Percentiles rank a stretch among this genome's conserved stretches.
phyloP scores from a whole-genome alignment of 208 protist species.

The Balamuthia mandrillaris region DNA sequence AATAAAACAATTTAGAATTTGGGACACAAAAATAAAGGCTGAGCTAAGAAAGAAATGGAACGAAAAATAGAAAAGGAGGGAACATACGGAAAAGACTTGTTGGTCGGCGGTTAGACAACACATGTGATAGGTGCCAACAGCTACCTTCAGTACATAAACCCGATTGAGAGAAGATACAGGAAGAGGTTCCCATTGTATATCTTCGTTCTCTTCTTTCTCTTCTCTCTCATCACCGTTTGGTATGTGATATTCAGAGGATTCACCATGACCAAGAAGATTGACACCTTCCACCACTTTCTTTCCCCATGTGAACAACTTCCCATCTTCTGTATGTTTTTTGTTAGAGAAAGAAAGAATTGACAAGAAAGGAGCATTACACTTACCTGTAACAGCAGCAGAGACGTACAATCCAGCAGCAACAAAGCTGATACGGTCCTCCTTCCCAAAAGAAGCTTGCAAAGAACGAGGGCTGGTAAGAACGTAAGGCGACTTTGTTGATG shows the following conservation, averaged over 20 bases:
- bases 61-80: not conserved
- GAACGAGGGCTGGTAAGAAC: too few relatives aligned
- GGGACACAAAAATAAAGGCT: not conserved
- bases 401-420: too few relatives aligned
- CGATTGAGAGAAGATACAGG: not conserved
- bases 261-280: not conserved
- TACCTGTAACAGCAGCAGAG: too few relatives aligned
- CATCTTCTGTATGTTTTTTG: slow-evolving; percentile 3
- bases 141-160: not conserved
- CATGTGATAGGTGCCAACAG: not conserved
- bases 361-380: too few relatives aligned
- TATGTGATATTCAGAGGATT: not conserved
- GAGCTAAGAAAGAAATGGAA: not conserved
- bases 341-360: too few relatives aligned
- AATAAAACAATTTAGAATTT: too few relatives aligned
- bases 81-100: not conserved
- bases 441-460: too few relatives aligned
- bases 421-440: too few relatives aligned
- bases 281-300: not conserved
- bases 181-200: not conserved
- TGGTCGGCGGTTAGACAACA: not conserved
- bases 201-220: not conserved
- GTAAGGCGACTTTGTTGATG: too few relatives aligned
- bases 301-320: not conserved
- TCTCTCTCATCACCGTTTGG: not conserved